A percentile compares a stretch with the other conserved stretches of the same genome.
These are phyloP conservation scores for Umbilicus rupestris DNA, from an alignment of 164 flowering plant genomes.

Conservation along the genomic window DNA sequence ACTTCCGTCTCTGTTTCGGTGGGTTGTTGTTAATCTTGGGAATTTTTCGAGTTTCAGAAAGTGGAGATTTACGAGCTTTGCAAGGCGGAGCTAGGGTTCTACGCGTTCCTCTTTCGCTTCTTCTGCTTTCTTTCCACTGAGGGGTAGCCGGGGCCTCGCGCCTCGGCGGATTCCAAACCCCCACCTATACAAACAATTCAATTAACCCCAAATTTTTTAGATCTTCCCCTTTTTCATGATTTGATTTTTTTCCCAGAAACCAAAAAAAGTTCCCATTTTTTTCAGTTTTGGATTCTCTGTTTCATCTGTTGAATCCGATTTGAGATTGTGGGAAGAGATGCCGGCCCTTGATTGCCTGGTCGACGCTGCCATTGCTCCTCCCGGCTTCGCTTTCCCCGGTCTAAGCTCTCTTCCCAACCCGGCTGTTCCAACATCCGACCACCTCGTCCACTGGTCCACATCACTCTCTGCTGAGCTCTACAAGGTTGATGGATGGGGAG, in stretches of 20 bases:
- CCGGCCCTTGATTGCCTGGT: constrained; percentile 76
- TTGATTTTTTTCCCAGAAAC: neutral
- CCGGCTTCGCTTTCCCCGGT: constrained; percentile 54
- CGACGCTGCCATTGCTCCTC: constrained; percentile 53
- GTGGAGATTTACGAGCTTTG: constrained; percentile 19
- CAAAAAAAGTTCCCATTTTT: neutral
- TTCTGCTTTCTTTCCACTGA: constrained; percentile 70
- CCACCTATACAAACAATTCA: constrained; percentile 43
- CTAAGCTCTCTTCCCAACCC: constrained; percentile 47
- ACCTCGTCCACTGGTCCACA: constrained; percentile 21
- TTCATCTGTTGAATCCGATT: neutral
- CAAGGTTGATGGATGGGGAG: constrained; percentile 77
- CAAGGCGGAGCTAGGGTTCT: constrained; percentile 32
- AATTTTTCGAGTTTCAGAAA: neutral
- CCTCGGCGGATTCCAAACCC: constrained; percentile 99
- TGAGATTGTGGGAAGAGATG: constrained; percentile 41
- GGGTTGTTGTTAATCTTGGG: neutral
- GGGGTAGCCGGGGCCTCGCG: constrained; percentile 99
- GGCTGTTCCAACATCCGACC: constrained; percentile 22
- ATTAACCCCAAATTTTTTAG: neutral
- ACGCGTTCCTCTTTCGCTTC: constrained; percentile 23
- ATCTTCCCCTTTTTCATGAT: constrained; percentile 16
- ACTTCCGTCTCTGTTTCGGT: neutral
- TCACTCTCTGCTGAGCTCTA: constrained; percentile 60
- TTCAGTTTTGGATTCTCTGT: neutral